Evolutionary conservation across 192 early-diverging fungal genomes (phyloP).

Genomic region (Backusella sp.): DNA sequence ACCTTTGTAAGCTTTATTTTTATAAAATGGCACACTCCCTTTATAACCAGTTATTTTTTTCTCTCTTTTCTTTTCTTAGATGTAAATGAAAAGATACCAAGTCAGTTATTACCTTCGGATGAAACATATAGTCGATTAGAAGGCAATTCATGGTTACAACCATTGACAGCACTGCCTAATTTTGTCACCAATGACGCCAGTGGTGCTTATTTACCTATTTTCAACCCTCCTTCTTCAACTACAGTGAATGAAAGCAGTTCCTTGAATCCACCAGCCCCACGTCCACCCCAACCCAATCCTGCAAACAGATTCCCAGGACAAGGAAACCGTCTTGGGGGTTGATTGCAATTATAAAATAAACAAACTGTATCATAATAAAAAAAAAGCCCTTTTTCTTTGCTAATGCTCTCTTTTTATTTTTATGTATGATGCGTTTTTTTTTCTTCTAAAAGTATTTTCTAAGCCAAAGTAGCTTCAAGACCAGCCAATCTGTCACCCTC

Average conservation of each 20-base stretch:
- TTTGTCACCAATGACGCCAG: slow-evolving; percentile 8
- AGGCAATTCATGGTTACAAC: neutral
- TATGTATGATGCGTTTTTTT: neutral
- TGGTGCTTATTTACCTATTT: slow-evolving; percentile 15
- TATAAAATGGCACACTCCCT: no score
- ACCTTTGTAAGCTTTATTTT: slow-evolving; percentile 26
- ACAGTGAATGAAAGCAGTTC: neutral
- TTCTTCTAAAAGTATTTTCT: neutral
- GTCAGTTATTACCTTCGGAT: neutral
- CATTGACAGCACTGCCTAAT: neutral
- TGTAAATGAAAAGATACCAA: neutral
- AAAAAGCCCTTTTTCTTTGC: neutral
- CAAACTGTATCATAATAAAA: neutral
- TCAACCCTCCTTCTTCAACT: neutral
- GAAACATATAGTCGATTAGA: neutral
- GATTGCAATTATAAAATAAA: no score
- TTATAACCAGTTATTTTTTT: neutral
- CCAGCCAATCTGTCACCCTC: neutral
- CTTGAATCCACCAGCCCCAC: neutral
- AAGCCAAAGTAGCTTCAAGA: neutral
- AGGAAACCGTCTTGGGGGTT: neutral
- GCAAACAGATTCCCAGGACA: neutral
- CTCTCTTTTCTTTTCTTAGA: neutral
- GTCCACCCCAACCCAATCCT: neutral
- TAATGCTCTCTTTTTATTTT: neutral